Base-by-base conservation (phyloP, 805 yeast genomes). In the Schwanniomyces polymorphus region DNA sequence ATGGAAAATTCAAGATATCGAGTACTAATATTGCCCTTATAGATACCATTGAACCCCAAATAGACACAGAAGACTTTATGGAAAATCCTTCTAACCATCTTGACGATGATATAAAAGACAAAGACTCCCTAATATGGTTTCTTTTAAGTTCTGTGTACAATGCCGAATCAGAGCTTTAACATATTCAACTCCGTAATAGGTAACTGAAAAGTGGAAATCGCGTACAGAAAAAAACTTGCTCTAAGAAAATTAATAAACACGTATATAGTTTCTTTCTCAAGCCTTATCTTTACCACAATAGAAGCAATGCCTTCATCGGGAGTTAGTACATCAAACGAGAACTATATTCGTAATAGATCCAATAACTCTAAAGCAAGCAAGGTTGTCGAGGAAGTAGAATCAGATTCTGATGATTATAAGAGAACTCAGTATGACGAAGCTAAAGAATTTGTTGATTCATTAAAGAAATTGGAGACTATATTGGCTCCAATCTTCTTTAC, bases 401-500 rank as follows among this genome's bases (percentile, higher is more conserved):
- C 34, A 18, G 55, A 52, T 11, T 49, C 56, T 14, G 62, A 54
- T 8, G 52, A 44, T 14, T 38, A 44, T 5, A 64, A 65, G 41
- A 55, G 61, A 45, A 51, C 59, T 7, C 51, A 58, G 38, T 59
- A 56, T 45, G 59, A 60, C 23, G 63, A 64, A 43, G 50, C 67
- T 28, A 53, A 60, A 46, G 67, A 65, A 44, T 63, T 62, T 38
- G 55, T 56, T 38, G 59, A 57, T 23, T 60, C 72, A 5, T 60
- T 68, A 28, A 46, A 51, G 34, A 53, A 65, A 39, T 56, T 62
- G 38, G 71, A 70, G 51, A 70, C 75, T 47, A 68, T 72, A 48
- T 51, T 76, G 42, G 84, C 83, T 39, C 79, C 91, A n/a, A 56
- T 86, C 3, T 58, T 83, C 18, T 77, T 91, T 60, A 91, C 97